Evolutionary conservation across 345 rosid genomes (phyloP), one percentile per base, ranked within the genome.

Genomic region (Limnanthes douglasii): DNA sequence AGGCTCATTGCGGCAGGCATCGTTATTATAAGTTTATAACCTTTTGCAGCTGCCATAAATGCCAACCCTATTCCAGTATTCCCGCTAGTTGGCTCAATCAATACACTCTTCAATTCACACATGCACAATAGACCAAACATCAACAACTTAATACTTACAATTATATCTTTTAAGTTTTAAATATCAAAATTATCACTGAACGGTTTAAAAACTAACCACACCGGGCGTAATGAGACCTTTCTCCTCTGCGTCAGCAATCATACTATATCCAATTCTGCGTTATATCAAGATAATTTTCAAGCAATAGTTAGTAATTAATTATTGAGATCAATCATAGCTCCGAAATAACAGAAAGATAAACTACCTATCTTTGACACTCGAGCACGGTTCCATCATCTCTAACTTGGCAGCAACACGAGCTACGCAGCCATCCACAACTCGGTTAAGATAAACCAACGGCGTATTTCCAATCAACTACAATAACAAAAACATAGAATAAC

Each of bases 31-130:
- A 78, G 79, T 66, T 43, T 72, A 50, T 86, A 86, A 10, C 77
- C 66, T 56, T 86, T 86, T 7, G 92, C 93, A 24, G 94, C 94
- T 3, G 94, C 94, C 52, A 85, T 66, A 61, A 86, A 81, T 2
- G 96, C 94, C 51, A 86, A 65, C 15, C 92, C 94, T 25, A 86
- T 80, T 41, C 96, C 96, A 3, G 96, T 86, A 47, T 86, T 81
- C 48, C 96, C 96, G 54, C 94, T 86, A n/a, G 94, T 86, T 6
- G 93, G 94, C 61, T 86, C 97, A 62, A 86, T 70, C 34, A 86
- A 42, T 27, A 78, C 75, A 54, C 93, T 82, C 94, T 78, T 45
- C 57, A 56, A n/a, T n/a, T n/a, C n/a, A n/a, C n/a, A n/a, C n/a
- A n/a, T n/a, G n/a, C n/a, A n/a, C n/a, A n/a, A n/a, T n/a, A n/a